phyloP scores from a whole-genome alignment of 2,329 filamentous ascomycete genomes.

The Apiospora aurea region DNA sequence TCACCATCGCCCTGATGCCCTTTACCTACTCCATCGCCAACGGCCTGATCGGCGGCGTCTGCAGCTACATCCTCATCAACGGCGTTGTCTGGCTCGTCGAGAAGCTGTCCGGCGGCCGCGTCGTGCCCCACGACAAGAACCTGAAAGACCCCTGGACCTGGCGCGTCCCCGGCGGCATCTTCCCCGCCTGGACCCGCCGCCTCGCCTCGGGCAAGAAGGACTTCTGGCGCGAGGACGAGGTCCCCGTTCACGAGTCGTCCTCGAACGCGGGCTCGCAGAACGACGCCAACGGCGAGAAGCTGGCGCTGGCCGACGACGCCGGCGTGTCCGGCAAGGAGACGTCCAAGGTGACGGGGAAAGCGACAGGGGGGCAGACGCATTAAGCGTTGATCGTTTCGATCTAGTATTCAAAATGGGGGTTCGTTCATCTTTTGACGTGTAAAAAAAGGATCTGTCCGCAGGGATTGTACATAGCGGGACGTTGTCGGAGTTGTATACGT shows the following conservation, averaged over 20 bases:
- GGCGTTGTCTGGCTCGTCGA: conserved; percentile 73
- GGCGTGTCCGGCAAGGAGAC: not conserved
- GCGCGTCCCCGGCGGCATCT: conserved; percentile 74
- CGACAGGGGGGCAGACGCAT: not conserved
- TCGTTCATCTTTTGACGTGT: not conserved
- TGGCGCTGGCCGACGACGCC: not conserved
- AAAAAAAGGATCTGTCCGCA: not conserved
- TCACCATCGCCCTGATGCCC: conserved; percentile 86
- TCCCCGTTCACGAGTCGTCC: conserved; percentile 33
- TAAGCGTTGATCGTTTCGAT: not conserved
- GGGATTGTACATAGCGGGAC: not conserved
- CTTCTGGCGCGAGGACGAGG: conserved; percentile 67
- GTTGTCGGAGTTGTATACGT: not conserved
- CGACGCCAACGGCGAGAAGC: conserved; percentile 12
- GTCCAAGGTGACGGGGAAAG: conserved; percentile 3
- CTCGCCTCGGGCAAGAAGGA: conserved; percentile 71
- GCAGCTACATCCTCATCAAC: conserved; percentile 80
- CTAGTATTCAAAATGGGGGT: not conserved
- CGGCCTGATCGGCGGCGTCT: conserved; percentile 81
- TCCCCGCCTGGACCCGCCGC: conserved; percentile 77
- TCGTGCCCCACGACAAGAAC: conserved; percentile 77
- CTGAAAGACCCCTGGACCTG: conserved; percentile 84
- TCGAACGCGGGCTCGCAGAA: conserved; percentile 25
- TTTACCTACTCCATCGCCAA: conserved; percentile 91
- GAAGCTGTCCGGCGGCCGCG: conserved; percentile 69